These are phyloP conservation scores for Claviceps capensis DNA, from an alignment of 2,329 filamentous ascomycete genomes.

Conservation along the genomic window DNA sequence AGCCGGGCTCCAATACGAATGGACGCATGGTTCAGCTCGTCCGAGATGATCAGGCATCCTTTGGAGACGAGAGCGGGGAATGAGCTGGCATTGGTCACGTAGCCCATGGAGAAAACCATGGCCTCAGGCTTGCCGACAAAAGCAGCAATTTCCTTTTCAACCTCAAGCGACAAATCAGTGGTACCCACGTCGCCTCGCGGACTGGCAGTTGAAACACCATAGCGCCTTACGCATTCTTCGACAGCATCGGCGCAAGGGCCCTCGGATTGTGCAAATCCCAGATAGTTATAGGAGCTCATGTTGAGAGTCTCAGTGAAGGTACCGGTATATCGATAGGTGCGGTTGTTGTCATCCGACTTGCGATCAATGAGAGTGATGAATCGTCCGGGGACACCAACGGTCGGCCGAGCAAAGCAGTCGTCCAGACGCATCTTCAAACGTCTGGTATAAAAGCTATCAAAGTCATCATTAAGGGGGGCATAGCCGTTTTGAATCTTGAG, in stretches of 20 bases:
- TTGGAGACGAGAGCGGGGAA: conserved; percentile 89
- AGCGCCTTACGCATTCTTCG: conserved; percentile 72
- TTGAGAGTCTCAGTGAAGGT: conserved; percentile 91
- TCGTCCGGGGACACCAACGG: conserved; percentile 83
- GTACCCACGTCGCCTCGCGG: conserved; percentile 76
- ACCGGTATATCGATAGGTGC: conserved; percentile 76
- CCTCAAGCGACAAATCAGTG: conserved; percentile 73
- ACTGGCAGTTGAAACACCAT: conserved; percentile 72
- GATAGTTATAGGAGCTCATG: conserved; percentile 99
- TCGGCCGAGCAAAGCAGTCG: conserved; percentile 88
- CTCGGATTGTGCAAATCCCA: conserved; percentile 94
- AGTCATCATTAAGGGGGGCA: conserved; percentile 91
- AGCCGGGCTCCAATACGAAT: conserved; percentile 91
- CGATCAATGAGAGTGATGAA: conserved; percentile 90
- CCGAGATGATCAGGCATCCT: conserved; percentile 86
- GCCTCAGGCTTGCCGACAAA: conserved; percentile 91
- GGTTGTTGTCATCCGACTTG: conserved; percentile 81
- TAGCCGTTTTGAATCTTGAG: conserved; percentile 77
- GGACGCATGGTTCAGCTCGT: conserved; percentile 95
- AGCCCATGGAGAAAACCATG: conserved; percentile 99
- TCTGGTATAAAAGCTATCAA: conserved; percentile 96
- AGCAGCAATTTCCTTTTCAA: conserved; percentile 74
- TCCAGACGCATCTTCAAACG: conserved; percentile 89
- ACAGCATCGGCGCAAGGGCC: conserved; percentile 90
- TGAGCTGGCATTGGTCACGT: conserved; percentile 84